Evolutionary conservation across 257 asterid genomes (phyloP).

Genomic region (Lavandula angustifolia): DNA sequence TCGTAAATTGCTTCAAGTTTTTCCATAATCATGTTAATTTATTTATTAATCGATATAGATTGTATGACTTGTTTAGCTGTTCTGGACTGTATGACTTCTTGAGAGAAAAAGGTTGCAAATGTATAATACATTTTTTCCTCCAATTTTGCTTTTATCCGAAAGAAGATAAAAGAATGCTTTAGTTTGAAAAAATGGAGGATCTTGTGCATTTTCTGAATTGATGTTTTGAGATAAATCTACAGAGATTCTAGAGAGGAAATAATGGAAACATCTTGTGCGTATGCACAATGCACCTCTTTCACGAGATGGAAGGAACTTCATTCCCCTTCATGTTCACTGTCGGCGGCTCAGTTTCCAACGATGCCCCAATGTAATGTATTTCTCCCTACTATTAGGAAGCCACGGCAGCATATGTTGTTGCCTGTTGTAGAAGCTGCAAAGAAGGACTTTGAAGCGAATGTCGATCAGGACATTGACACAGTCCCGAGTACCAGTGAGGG

Average conservation of each 20-base stretch:
- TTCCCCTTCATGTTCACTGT: constrained; percentile 33
- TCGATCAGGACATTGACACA: constrained; percentile 29
- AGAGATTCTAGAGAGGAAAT: constrained; percentile 29
- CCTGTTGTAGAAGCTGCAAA: constrained; percentile 38
- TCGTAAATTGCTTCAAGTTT: constrained; percentile 5
- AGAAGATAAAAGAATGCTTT: not conserved
- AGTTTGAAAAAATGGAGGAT: not conserved
- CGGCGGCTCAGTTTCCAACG: constrained; percentile 32
- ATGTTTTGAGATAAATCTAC: constrained; percentile 26
- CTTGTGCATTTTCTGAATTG: constrained; percentile 2
- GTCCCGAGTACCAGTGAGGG: constrained; percentile 36
- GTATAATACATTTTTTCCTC: not conserved
- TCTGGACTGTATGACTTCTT: not conserved
- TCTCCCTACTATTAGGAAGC: constrained; percentile 30
- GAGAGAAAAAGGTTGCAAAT: not conserved
- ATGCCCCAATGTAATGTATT: constrained; percentile 35
- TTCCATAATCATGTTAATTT: constrained; percentile 2
- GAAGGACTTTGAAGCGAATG: constrained; percentile 35
- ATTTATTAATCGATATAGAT: not conserved
- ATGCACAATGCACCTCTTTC: constrained; percentile 34
- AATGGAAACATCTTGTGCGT: constrained; percentile 38
- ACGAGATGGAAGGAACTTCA: constrained; percentile 32
- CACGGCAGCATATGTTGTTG: constrained; percentile 24
- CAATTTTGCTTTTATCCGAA: not conserved
- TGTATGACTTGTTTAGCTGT: not conserved